These are phyloP conservation scores for Lachancea fermentati DNA, from an alignment of 805 yeast species.

Conservation along the genomic window DNA sequence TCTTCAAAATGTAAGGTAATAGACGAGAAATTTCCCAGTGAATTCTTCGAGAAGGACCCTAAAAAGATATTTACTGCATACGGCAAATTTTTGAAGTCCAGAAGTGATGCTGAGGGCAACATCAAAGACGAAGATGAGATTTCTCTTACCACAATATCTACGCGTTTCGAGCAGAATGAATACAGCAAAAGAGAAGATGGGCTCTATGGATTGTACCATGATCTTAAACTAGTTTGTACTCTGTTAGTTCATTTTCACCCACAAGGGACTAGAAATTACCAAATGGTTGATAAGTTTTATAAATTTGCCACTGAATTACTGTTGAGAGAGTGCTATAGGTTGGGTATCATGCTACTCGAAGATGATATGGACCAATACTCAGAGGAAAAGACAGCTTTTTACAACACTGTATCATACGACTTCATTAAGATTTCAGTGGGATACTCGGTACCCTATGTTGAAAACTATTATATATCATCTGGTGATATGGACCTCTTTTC, in stretches of 20 bases:
- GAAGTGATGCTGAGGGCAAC: constrained; percentile 17
- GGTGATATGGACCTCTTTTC: constrained; percentile 76
- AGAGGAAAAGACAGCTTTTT: constrained; percentile 31
- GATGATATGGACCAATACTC: constrained; percentile 17
- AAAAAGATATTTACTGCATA: constrained; percentile 40
- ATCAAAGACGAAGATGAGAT: constrained; percentile 22
- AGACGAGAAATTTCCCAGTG: constrained; percentile 38
- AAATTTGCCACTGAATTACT: constrained; percentile 57
- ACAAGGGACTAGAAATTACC: constrained; percentile 46
- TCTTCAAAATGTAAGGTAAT: constrained; percentile 29
- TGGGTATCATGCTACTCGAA: constrained; percentile 31
- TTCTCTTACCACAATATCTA: constrained; percentile 37
- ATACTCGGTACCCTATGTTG: constrained; percentile 51
- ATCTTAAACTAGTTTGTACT: constrained; percentile 52
- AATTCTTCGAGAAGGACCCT: constrained; percentile 44
- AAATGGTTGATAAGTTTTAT: constrained; percentile 55
- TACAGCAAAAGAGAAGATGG: constrained; percentile 36
- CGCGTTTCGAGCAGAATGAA: constrained; percentile 34
- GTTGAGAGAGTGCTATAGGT: constrained; percentile 52
- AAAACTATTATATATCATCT: constrained; percentile 55
- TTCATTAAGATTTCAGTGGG: constrained; percentile 53
- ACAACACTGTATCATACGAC: constrained; percentile 46
- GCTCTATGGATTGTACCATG: constrained; percentile 60
- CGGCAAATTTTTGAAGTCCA: constrained; percentile 31
- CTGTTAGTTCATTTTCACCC: constrained; percentile 42